A percentile compares a stretch with the other conserved stretches of the same genome.
Conservation (phyloP, 495 filamentous ascomycete species). For the Polyplosphaeria fusca region DNA sequence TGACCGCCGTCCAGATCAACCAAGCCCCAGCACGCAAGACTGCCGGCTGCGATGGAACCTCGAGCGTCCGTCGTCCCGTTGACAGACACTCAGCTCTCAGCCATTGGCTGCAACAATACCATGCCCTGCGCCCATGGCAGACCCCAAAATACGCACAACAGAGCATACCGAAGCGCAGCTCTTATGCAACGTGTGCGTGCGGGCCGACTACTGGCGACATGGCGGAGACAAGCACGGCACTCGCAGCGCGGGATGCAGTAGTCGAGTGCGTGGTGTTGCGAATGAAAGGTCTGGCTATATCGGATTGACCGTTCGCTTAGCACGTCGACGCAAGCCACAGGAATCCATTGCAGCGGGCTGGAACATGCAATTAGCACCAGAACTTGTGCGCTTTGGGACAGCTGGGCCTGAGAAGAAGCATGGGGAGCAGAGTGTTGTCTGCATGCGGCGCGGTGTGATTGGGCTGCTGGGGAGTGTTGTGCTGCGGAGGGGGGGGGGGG, state of each 20-base stretch:
- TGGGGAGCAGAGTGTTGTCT: not conserved
- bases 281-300: not conserved
- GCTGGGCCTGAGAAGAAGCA: not conserved
- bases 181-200: slow-evolving; percentile 8
- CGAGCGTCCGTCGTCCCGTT: too few relatives aligned
- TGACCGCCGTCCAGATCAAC: too few relatives aligned
- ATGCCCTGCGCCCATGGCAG: not conserved
- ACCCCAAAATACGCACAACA: not conserved
- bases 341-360: slow-evolving; percentile 21
- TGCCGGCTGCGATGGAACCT: too few relatives aligned
- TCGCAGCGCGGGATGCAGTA: too few relatives aligned
- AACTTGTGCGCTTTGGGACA: slow-evolving; percentile 2
- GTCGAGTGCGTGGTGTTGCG: not conserved
- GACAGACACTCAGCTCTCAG: too few relatives aligned
- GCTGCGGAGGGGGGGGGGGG: not conserved
- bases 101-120: not conserved
- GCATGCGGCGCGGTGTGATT: not conserved
- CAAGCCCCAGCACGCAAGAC: too few relatives aligned
- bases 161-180: slow-evolving; percentile 1
- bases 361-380: slow-evolving; percentile 6
- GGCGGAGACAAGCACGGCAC: too few relatives aligned
- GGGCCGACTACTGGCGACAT: not conserved
- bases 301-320: slow-evolving; percentile 24
- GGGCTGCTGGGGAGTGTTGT: not conserved
- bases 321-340: slow-evolving; percentile 24